phyloP scores from a whole-genome alignment of 116 monocot genomes.

The Papilionanthe hybrid region DNA sequence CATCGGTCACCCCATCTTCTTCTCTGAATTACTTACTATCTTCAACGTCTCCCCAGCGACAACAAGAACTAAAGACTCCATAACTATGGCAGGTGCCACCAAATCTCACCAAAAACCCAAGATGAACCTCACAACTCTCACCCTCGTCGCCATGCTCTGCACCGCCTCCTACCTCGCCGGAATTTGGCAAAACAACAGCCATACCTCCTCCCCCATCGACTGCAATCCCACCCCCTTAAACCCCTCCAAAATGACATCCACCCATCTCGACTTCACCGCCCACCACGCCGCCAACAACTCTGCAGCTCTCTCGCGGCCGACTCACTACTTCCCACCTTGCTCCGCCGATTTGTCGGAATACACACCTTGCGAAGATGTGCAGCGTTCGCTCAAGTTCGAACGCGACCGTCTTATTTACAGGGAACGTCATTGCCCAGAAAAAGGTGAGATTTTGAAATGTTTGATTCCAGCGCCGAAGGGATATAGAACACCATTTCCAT shows the following conservation, averaged over 20 bases:
- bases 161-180: slow-evolving; percentile 29
- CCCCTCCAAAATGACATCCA: slow-evolving; percentile 2
- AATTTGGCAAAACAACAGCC: slow-evolving; percentile 22
- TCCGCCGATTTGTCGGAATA: slow-evolving; percentile 42
- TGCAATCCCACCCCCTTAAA: not conserved
- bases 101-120: not conserved
- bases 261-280: slow-evolving; percentile 42
- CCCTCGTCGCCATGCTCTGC: slow-evolving; percentile 21
- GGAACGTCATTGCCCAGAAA: slow-evolving; percentile 70
- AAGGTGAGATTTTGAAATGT: slow-evolving; percentile 50
- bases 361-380: slow-evolving; percentile 77
- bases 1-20: not conserved
- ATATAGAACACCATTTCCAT: slow-evolving; percentile 66
- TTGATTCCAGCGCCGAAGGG: slow-evolving; percentile 60
- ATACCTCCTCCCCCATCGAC: slow-evolving; percentile 4
- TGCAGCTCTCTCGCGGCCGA: not conserved
- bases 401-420: slow-evolving; percentile 50
- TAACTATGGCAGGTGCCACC: not conserved
- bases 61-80: not conserved
- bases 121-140: not conserved
- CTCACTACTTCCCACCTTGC: slow-evolving; percentile 32
- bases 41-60: not conserved
- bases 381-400: slow-evolving; percentile 50
- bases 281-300: slow-evolving; percentile 43
- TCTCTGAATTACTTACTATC: not conserved